Percentiles rank a stretch among this genome's conserved stretches.
These are phyloP conservation scores for Coniosporium apollinis DNA, from an alignment of 495 filamentous ascomycete species.

Conservation along the genomic window DNA sequence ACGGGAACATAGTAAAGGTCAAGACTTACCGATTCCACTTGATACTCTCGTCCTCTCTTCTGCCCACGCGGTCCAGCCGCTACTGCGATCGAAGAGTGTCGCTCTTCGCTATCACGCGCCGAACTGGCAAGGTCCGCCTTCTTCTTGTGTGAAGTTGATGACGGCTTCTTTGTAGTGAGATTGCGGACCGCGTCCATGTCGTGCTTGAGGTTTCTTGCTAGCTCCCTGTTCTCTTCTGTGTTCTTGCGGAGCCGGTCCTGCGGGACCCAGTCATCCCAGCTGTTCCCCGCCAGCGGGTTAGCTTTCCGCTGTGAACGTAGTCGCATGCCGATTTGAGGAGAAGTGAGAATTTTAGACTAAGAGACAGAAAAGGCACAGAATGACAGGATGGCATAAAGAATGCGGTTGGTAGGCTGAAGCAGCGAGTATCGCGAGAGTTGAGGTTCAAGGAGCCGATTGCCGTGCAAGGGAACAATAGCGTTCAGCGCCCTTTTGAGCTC, in stretches of 20 bases:
- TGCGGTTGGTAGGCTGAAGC: too few species aligned
- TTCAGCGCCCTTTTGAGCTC: too few species aligned
- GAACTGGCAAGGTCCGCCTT: constrained; percentile 55
- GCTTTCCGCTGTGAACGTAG: too few species aligned
- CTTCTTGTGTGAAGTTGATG: constrained; percentile 36
- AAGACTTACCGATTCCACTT: too few species aligned
- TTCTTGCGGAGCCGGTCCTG: constrained; percentile 88
- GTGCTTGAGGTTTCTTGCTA: constrained; percentile 49
- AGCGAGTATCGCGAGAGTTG: too few species aligned
- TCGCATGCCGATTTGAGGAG: too few species aligned
- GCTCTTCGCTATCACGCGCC: constrained; percentile 72
- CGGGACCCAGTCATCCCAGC: constrained; percentile 97
- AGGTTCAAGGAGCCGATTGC: too few species aligned
- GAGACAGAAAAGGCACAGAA: constrained; percentile 3
- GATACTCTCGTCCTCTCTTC: constrained; percentile 62
- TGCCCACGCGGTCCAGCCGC: constrained; percentile 45
- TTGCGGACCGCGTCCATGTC: constrained; percentile 35
- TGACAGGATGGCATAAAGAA: too few species aligned
- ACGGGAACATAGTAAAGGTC: too few species aligned
- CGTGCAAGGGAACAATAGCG: too few species aligned
- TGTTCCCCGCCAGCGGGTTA: too few species aligned
- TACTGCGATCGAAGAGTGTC: constrained; percentile 43
- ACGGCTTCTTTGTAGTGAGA: constrained; percentile 12
- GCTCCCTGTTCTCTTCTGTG: constrained; percentile 81
- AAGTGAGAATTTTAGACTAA: too few species aligned